Percentiles rank a stretch among this genome's conserved stretches.
phyloP scores from a whole-genome alignment of 2,329 filamentous ascomycete genomes.

The Trichophaea hybrida region DNA sequence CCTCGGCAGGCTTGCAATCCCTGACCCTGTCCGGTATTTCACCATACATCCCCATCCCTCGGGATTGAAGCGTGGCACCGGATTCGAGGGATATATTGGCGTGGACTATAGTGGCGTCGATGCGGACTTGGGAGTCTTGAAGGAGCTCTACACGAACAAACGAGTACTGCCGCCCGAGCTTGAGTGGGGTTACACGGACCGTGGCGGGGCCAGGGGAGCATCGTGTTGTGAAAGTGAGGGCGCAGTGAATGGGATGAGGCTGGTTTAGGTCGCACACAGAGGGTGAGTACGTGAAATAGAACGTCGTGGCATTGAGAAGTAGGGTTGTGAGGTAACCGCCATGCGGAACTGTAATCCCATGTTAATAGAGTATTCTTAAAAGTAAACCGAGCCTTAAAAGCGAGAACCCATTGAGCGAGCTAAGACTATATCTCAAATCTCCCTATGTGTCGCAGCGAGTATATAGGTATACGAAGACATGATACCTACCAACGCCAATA shows the following conservation, averaged over 20 bases:
- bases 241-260: conserved; percentile 13
- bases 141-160: conserved; percentile 35
- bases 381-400: too few relatives aligned
- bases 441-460: too few relatives aligned
- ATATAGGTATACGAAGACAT: neutral
- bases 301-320: conserved; percentile 31
- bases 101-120: conserved; percentile 31
- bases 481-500: conserved; percentile 12
- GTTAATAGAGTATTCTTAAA: neutral
- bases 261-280: conserved; percentile 33
- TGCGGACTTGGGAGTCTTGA: conserved; percentile 29
- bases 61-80: conserved; percentile 12
- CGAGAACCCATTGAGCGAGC: too few relatives aligned
- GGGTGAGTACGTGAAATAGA: conserved; percentile 29
- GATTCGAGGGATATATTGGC: conserved; percentile 27
- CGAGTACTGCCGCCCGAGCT: conserved; percentile 34
- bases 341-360: conserved; percentile 32
- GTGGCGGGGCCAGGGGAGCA: conserved; percentile 32
- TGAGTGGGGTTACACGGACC: conserved; percentile 34
- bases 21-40: conserved; percentile 7
- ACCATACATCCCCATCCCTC: neutral
- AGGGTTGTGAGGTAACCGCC: conserved; percentile 36
- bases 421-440: neutral
- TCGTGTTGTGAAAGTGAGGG: conserved; percentile 31
- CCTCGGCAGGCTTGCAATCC: neutral